Evolutionary conservation across 139 green algal species (phyloP).

Genomic region (Volvox reticuliferus): DNA sequence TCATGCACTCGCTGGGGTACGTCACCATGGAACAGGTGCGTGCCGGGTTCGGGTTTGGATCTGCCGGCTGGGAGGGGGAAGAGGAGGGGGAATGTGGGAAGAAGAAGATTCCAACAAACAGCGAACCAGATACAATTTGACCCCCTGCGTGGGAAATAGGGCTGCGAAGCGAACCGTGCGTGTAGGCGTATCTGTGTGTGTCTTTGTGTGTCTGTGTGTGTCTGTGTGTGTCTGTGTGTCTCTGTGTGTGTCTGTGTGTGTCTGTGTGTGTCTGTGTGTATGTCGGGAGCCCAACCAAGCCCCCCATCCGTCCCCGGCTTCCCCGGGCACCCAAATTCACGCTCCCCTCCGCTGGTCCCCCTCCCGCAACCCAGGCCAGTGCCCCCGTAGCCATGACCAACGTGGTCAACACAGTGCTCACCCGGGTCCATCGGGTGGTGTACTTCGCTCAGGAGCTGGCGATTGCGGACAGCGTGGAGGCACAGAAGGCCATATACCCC

Average conservation of each 20-base stretch:
- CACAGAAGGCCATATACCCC: constrained; percentile 21
- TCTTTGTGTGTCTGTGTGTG: not conserved
- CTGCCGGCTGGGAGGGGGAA: too few species aligned
- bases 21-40: constrained; percentile 44
- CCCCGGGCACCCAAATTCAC: too few species aligned
- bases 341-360: not conserved
- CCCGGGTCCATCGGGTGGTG: constrained; percentile 25
- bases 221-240: not conserved
- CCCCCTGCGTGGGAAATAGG: too few species aligned
- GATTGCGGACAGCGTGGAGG: not conserved
- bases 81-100: too few species aligned
- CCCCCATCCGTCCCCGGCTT: too few species aligned
- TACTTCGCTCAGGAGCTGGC: constrained; percentile 45
- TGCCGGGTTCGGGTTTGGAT: too few species aligned
- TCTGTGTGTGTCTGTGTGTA: too few species aligned
- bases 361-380: not conserved
- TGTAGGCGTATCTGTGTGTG: not conserved
- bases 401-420: constrained; percentile 42
- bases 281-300: too few species aligned
- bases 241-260: too few species aligned
- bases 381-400: constrained; percentile 46
- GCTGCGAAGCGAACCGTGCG: too few species aligned
- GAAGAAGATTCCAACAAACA: too few species aligned
- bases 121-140: too few species aligned
- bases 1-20: constrained; percentile 51